Conservation (phyloP, 768 basidiomycete species). For the Leucocoprinus sp. region DNA sequence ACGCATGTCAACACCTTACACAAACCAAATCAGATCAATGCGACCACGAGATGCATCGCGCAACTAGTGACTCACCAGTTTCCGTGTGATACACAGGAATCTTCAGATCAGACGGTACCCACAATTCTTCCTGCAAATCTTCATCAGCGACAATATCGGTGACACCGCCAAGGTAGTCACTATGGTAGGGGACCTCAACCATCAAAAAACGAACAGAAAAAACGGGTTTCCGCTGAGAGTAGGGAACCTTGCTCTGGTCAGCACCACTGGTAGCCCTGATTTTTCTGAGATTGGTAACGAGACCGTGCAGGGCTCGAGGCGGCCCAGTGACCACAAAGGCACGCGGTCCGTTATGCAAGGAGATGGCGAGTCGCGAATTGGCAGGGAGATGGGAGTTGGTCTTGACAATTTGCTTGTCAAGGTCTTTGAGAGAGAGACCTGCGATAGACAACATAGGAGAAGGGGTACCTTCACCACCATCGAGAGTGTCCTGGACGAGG, state of each 20-base stretch:
- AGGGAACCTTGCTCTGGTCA: constrained; percentile 92
- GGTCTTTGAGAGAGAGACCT: constrained; percentile 66
- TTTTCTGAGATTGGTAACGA: constrained; percentile 86
- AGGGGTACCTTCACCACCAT: constrained; percentile 89
- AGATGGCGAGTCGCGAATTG: constrained; percentile 75
- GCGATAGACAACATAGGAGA: constrained; percentile 91
- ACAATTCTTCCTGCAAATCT: constrained; percentile 75
- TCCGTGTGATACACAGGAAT: constrained; percentile 93
- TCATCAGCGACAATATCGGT: constrained; percentile 70
- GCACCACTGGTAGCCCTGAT: constrained; percentile 78
- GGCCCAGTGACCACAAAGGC: constrained; percentile 93
- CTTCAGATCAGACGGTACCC: constrained; percentile 57
- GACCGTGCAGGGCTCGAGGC: constrained; percentile 84
- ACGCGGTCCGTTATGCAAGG: constrained; percentile 88
- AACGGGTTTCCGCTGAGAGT: constrained; percentile 89
- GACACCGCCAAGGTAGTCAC: constrained; percentile 67
- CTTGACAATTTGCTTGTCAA: constrained; percentile 74
- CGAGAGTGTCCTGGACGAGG: constrained; percentile 80
- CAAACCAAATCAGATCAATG: constrained; percentile 14
- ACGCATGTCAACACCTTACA: constrained; percentile 79
- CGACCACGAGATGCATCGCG: constrained; percentile 7
- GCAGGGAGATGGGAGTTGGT: constrained; percentile 81
- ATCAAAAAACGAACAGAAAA: constrained; percentile 91
- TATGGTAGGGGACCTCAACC: constrained; percentile 96
- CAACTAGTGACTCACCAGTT: constrained; percentile 46